Evolutionary conservation across 2,329 filamentous ascomycete genomes (phyloP).

Genomic region (Penicillium sp.): DNA sequence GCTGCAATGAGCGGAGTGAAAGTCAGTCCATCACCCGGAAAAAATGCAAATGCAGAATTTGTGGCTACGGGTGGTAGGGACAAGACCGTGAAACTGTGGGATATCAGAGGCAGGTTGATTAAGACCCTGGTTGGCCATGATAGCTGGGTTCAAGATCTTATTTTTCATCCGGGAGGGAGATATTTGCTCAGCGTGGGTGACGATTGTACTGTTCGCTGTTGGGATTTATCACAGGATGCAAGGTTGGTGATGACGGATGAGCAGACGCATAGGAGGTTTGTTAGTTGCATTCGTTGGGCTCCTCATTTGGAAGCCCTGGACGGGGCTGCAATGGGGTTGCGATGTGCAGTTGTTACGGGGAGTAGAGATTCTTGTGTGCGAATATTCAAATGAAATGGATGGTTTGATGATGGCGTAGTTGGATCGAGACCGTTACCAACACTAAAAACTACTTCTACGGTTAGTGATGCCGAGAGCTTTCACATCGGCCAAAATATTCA

Average conservation of each 20-base stretch:
- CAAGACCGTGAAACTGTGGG: constrained; percentile 88
- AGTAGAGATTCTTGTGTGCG: background rate
- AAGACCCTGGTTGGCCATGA: constrained; percentile 86
- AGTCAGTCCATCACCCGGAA: background rate
- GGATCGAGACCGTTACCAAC: too few relatives aligned
- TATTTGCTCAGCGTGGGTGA: constrained; percentile 84
- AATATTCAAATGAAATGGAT: constrained; percentile 2
- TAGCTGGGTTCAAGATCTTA: constrained; percentile 85
- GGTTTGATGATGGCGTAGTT: too few relatives aligned
- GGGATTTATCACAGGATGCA: constrained; percentile 87
- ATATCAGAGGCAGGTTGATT: constrained; percentile 79
- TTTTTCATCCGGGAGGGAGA: constrained; percentile 89
- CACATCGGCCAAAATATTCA: too few relatives aligned
- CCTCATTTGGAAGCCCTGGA: constrained; percentile 41
- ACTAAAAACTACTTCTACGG: too few relatives aligned
- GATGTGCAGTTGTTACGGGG: background rate
- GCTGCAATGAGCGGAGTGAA: constrained; percentile 64
- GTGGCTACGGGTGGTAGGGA: constrained; percentile 86
- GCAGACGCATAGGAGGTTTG: constrained; percentile 75
- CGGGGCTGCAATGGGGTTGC: background rate
- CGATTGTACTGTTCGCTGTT: constrained; percentile 89
- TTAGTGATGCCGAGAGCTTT: too few relatives aligned
- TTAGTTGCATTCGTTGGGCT: constrained; percentile 86
- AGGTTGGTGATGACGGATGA: constrained; percentile 82
- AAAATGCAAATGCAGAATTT: constrained; percentile 62